Base-by-base conservation (phyloP, 257 asterid species). In the Salvia miltiorrhiza region DNA sequence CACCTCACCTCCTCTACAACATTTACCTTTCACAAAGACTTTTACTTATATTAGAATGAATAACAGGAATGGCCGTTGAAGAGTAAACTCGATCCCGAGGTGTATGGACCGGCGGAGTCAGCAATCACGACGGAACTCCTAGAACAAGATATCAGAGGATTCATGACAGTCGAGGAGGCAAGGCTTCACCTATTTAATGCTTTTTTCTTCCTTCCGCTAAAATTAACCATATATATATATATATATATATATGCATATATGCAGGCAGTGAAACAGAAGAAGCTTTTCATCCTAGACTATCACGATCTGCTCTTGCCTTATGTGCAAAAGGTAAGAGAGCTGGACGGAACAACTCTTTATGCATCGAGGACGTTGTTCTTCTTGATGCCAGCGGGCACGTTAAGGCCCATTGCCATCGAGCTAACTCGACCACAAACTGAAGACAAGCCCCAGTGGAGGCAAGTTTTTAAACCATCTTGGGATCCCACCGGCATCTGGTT, bases 331-430 rank as follows among this genome's bases (percentile, higher is more conserved):
- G 93, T 92, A 21, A 83, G 95, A 66, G 70, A 70, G 75, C 74
- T 76, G 1, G 17, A 81, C 23, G 93, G 88, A 40, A 88, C 83
- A 13, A 85, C 86, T 28, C 72, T 90, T 0, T 90, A 92, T 37
- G 98, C 90, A 55, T 92, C 98, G 4, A 82, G 98, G 82, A 77
- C 93, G 1, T 8, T 92, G 33, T 90, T 92, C 78, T 83, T 75
- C 81, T 75, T 90, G 77, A 78, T 70, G 19, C 82, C 85, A 13
- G 9, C 30, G 5, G 77, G 81, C 61, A 77, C 86, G 0, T 73
- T 92, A 78, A 78, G 77, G 86, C 89, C 97, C 7, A 1, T 92
- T 30, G 92, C 87, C 5, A 88, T 92, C 47, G 98, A 92, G 87
- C 75, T 92, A 39, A 81, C 88, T 47, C 81, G 91, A 0, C 98